Evolutionary conservation across 345 rosid species (phyloP).

Genomic region (Hevea brasiliensis): DNA sequence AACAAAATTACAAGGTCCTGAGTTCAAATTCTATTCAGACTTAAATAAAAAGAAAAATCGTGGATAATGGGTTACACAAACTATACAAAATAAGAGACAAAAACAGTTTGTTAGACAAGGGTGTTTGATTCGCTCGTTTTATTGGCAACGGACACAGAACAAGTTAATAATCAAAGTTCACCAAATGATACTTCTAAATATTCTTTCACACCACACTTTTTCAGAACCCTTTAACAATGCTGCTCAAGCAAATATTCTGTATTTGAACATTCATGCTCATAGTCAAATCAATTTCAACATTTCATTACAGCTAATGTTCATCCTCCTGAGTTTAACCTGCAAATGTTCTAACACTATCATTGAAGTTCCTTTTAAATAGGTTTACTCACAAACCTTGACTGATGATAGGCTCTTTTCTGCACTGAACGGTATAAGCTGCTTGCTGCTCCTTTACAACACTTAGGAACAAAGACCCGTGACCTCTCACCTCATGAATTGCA

Average conservation of each 20-base stretch:
- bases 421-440: slow-evolving; percentile 5
- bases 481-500: neutral
- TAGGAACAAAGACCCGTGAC: slow-evolving; percentile 2
- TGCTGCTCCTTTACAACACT: slow-evolving; percentile 9
- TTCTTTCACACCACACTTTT: neutral
- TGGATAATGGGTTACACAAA: neutral
- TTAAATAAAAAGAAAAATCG: neutral
- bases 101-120: no score
- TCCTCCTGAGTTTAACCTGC: neutral
- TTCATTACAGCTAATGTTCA: neutral
- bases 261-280: neutral
- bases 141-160: neutral
- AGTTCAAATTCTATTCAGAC: neutral
- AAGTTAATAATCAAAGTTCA: neutral
- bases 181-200: neutral
- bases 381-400: neutral
- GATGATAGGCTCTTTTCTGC: neutral
- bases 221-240: neutral
- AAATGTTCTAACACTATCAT: neutral
- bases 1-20: no score
- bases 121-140: neutral
- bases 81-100: neutral
- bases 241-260: neutral
- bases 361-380: neutral
- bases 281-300: neutral